A percentile compares a stretch with the other conserved stretches of the same genome.
Evolutionary conservation across 139 green algal species (phyloP).

Genomic region (Ulvella scutata): DNA sequence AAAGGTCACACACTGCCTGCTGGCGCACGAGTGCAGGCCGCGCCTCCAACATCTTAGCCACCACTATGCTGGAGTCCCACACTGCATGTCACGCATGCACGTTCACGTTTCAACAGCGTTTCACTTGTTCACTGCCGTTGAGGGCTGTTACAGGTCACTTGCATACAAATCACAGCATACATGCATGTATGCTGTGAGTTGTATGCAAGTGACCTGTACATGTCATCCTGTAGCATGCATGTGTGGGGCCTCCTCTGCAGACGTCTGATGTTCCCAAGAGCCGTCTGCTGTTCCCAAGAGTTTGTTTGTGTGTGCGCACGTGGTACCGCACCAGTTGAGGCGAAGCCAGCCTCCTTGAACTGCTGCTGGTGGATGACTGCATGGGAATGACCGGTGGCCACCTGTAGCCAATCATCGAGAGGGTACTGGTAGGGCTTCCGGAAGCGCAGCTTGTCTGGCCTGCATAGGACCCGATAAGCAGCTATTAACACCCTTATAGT

Average conservation of each 20-base stretch:
- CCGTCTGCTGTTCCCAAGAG: too few relatives aligned
- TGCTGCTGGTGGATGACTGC: neutral
- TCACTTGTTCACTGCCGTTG: neutral
- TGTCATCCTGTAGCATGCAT: too few relatives aligned
- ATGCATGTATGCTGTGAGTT: neutral
- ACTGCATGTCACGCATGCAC: neutral
- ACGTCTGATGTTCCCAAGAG: too few relatives aligned
- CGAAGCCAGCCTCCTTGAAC: neutral
- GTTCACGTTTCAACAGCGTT: neutral
- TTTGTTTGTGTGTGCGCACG: too few relatives aligned
- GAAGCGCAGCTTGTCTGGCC: neutral
- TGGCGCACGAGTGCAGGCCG: neutral
- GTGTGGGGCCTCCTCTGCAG: too few relatives aligned
- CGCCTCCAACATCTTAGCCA: neutral
- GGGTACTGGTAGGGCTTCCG: neutral
- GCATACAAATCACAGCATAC: neutral
- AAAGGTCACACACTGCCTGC: neutral
- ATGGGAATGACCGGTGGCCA: neutral
- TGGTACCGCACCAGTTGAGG: neutral
- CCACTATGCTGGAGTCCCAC: neutral
- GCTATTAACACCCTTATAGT: neutral
- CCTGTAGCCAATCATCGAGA: neutral
- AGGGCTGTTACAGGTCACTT: neutral
- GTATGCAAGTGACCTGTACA: neutral
- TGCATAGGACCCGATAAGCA: neutral